These are phyloP conservation scores for Saccharomyces hybrid DNA, from an alignment of 1,139 yeast genomes.

Conservation along the genomic window DNA sequence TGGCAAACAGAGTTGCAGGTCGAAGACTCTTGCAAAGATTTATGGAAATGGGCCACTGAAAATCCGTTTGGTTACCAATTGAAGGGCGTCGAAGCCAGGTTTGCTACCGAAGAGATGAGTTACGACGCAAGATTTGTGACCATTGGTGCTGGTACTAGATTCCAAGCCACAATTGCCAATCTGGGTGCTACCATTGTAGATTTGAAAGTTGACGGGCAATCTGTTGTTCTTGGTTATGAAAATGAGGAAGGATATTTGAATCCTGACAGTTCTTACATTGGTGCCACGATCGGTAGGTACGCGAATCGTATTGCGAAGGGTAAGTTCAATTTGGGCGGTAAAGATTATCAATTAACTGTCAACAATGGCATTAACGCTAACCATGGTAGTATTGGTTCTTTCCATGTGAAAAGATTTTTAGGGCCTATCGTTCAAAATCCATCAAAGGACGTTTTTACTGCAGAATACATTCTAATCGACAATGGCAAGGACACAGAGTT, in stretches of 20 bases:
- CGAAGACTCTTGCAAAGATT: constrained; percentile 60
- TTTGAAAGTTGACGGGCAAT: constrained; percentile 34
- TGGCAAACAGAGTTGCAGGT: constrained; percentile 57
- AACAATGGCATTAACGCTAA: constrained; percentile 39
- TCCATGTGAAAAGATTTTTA: constrained; percentile 42
- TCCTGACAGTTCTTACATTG: constrained; percentile 44
- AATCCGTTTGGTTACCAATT: constrained; percentile 58
- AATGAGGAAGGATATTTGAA: constrained; percentile 35
- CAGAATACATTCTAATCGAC: constrained; percentile 40
- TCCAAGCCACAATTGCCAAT: constrained; percentile 42
- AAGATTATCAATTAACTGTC: constrained; percentile 36
- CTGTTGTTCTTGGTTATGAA: constrained; percentile 33
- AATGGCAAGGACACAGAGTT: constrained; percentile 23
- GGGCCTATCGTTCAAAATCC: constrained; percentile 42
- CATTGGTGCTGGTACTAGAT: constrained; percentile 31
- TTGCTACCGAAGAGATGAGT: constrained; percentile 24
- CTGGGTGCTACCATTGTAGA: constrained; percentile 47
- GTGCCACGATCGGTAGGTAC: constrained; percentile 57
- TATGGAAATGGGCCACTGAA: constrained; percentile 71
- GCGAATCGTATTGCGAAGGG: constrained; percentile 55
- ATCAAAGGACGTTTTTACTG: constrained; percentile 32
- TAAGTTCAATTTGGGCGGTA: constrained; percentile 37
- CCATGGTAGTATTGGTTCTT: constrained; percentile 49
- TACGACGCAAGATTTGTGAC: constrained; percentile 38
- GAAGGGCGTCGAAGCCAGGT: constrained; percentile 17